These are phyloP conservation scores for Sporisorium exsertum DNA, from an alignment of 1,284 basidiomycete genomes.

Conservation along the genomic window DNA sequence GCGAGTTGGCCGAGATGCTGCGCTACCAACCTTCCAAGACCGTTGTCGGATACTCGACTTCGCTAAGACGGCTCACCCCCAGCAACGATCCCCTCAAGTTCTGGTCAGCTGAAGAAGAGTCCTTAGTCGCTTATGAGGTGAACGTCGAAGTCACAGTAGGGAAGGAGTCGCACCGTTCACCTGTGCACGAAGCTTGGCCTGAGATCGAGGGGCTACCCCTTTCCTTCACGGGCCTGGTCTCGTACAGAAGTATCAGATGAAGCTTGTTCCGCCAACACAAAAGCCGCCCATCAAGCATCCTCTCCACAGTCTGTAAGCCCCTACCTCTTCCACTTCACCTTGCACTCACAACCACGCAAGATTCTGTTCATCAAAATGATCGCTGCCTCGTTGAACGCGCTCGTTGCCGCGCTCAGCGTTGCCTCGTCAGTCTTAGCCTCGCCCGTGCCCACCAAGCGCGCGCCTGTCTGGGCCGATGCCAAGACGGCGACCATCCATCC, in stretches of 20 bases:
- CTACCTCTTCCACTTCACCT: background rate
- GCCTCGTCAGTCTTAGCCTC: conserved; percentile 23
- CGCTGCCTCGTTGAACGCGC: conserved; percentile 20
- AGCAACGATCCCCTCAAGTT: background rate
- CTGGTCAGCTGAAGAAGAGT: background rate
- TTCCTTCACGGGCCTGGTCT: background rate
- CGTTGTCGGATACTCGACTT: background rate
- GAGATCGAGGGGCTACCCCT: background rate
- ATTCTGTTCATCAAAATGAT: conserved; percentile 22
- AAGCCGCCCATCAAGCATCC: background rate
- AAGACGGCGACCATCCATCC: conserved; percentile 50
- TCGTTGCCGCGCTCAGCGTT: conserved; percentile 20
- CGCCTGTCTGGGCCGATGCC: conserved; percentile 39
- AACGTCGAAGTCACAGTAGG: background rate
- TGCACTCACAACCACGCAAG: background rate
- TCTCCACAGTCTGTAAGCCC: background rate
- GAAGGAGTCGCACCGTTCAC: background rate
- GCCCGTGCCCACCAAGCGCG: conserved; percentile 27
- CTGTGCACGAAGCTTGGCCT: background rate
- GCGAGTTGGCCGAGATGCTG: background rate
- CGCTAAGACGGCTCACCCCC: background rate
- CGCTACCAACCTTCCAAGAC: background rate
- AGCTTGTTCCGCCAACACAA: background rate
- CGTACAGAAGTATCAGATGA: conserved; percentile 5
- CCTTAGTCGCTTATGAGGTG: no score